These are phyloP conservation scores for Candida pini DNA, from an alignment of 805 yeast species.

Conservation along the genomic window DNA sequence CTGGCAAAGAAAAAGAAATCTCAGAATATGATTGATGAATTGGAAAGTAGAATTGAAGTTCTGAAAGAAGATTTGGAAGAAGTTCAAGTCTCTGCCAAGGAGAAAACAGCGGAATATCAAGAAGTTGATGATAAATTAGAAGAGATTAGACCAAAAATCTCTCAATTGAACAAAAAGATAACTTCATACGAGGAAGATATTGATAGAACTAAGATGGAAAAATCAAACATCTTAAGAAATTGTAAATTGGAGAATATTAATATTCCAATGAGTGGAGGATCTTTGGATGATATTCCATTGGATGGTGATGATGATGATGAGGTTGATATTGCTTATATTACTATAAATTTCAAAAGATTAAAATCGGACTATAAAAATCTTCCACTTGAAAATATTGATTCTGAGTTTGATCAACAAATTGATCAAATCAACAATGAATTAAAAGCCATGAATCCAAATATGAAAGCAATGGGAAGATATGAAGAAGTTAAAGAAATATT, in stretches of 20 bases:
- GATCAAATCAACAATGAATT: slow-evolving; percentile 33
- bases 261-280: slow-evolving; percentile 58
- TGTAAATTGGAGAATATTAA: slow-evolving; percentile 69
- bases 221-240: slow-evolving; percentile 54
- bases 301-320: slow-evolving; percentile 38
- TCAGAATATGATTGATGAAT: slow-evolving; percentile 29
- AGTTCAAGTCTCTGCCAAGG: slow-evolving; percentile 11
- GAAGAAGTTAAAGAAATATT: slow-evolving; percentile 60
- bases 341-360: slow-evolving; percentile 48
- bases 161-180: slow-evolving; percentile 27
- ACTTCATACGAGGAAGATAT: slow-evolving; percentile 45
- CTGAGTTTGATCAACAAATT: slow-evolving; percentile 26
- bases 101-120: slow-evolving; percentile 11
- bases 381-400: slow-evolving; percentile 17
- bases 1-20: slow-evolving; percentile 29
- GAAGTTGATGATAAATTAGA: slow-evolving; percentile 25
- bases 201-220: slow-evolving; percentile 49
- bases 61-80: slow-evolving; percentile 29
- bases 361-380: slow-evolving; percentile 37
- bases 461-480: slow-evolving; percentile 72
- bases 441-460: slow-evolving; percentile 64
- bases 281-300: slow-evolving; percentile 55
- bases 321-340: slow-evolving; percentile 38
- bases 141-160: slow-evolving; percentile 29
- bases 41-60: slow-evolving; percentile 38